A percentile compares a stretch with the other conserved stretches of the same genome.
Conservation (phyloP, 139 green algal species). For the Auxenochlorella protothecoides region DNA sequence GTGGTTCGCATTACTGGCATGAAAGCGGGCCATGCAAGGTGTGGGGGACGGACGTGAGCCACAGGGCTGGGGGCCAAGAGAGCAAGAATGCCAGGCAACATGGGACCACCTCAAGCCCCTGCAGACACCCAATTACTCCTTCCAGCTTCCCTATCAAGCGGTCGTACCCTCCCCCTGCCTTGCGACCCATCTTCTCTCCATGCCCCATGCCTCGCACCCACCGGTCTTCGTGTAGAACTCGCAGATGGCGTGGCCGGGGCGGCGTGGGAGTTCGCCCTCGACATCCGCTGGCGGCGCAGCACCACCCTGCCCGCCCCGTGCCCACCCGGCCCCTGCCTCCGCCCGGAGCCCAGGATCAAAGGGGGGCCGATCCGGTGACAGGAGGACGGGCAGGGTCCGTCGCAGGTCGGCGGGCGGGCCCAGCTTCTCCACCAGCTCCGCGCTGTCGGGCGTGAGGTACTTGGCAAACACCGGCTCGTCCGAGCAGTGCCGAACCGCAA, state of each 20-base stretch:
- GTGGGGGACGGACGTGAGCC: no score
- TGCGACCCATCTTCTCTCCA: no score
- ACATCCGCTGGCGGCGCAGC: slow-evolving; percentile 4
- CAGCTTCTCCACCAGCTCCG: not conserved
- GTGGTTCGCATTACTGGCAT: not conserved
- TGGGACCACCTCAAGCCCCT: no score
- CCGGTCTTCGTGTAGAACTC: slow-evolving; percentile 87
- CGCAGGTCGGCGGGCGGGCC: not conserved
- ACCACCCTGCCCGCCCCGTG: slow-evolving; percentile 15
- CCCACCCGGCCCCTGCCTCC: not conserved
- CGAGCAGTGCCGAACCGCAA: slow-evolving; percentile 46
- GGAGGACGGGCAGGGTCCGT: not conserved
- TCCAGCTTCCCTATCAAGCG: no score
- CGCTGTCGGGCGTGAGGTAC: slow-evolving; percentile 38
- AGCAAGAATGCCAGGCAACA: no score
- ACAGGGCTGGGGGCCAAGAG: no score
- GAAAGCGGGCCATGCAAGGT: not conserved
- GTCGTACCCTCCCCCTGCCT: no score
- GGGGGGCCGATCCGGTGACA: no score
- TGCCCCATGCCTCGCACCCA: slow-evolving; percentile 34
- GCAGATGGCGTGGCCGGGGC: slow-evolving; percentile 56
- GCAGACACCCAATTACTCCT: no score
- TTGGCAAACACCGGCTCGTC: slow-evolving; percentile 40
- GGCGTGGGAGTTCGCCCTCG: slow-evolving; percentile 29
- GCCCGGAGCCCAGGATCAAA: no score